Percentiles rank a stretch among this genome's conserved stretches.
These are phyloP conservation scores for Kurtzmaniella quercitrusa DNA, from an alignment of 1,139 yeast species.

Conservation along the genomic window DNA sequence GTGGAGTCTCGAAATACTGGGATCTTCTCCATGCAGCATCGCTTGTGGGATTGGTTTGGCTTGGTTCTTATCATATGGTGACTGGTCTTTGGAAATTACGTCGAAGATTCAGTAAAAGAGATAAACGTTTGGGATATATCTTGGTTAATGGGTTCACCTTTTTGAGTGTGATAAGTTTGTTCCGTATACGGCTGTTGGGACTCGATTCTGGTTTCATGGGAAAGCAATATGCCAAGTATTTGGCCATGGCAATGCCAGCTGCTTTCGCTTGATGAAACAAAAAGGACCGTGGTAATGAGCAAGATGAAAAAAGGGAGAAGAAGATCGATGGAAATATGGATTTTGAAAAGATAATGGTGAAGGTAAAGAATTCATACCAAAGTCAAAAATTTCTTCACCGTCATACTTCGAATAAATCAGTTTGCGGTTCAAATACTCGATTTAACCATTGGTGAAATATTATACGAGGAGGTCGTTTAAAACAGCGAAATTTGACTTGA, in stretches of 20 bases:
- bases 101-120: slow-evolving; percentile 22
- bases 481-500: too few relatives aligned
- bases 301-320: background rate
- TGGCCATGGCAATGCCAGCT: slow-evolving; percentile 8
- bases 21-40: slow-evolving; percentile 2
- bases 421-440: too few relatives aligned
- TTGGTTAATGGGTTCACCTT: slow-evolving; percentile 22
- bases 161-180: slow-evolving; percentile 24
- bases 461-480: too few relatives aligned
- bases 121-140: slow-evolving; percentile 34
- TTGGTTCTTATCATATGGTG: slow-evolving; percentile 31
- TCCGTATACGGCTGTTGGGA: slow-evolving; percentile 17
- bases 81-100: slow-evolving; percentile 33
- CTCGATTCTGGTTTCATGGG: slow-evolving; percentile 29
- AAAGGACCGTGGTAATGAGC: too few relatives aligned
- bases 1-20: background rate
- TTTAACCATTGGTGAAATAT: too few relatives aligned
- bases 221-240: slow-evolving; percentile 23
- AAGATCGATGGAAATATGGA: background rate
- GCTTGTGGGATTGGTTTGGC: slow-evolving; percentile 18
- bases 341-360: background rate
- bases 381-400: too few relatives aligned
- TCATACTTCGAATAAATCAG: too few relatives aligned
- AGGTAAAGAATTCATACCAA: background rate
- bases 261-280: background rate